phyloP scores from a whole-genome alignment of 306 rosid species.

The Gastrolobium bilobum region DNA sequence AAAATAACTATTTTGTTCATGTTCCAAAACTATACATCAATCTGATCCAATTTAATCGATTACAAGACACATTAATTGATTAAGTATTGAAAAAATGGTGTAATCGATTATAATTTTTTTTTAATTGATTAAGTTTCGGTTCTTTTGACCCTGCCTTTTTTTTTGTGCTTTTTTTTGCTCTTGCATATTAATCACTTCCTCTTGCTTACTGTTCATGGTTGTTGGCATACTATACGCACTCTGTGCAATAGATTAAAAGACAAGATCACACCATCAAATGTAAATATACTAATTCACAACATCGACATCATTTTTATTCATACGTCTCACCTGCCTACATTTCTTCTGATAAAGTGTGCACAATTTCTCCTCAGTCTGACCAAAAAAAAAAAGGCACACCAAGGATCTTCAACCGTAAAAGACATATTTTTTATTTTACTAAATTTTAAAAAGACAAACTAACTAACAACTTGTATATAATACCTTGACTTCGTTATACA shows the following conservation, averaged over 20 bases:
- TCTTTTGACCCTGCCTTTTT: too few relatives aligned
- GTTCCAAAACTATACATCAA: too few relatives aligned
- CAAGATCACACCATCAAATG: not conserved
- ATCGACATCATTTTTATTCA: constrained; percentile 57
- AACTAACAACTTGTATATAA: not conserved
- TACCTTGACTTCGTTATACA: constrained; percentile 88
- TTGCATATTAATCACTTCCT: not conserved
- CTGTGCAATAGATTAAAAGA: not conserved
- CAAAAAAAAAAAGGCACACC: not conserved
- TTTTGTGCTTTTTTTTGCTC: not conserved
- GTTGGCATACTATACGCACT: not conserved
- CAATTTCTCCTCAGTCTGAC: constrained; percentile 79
- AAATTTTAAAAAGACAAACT: not conserved
- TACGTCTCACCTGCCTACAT: constrained; percentile 63
- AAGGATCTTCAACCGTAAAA: not conserved
- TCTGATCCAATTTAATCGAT: too few relatives aligned
- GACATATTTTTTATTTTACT: not conserved
- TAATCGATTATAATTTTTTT: too few relatives aligned
- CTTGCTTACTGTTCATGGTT: not conserved
- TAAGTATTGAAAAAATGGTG: too few relatives aligned
- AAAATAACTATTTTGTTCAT: too few relatives aligned
- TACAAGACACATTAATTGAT: too few relatives aligned
- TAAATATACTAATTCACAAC: not conserved
- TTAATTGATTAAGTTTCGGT: too few relatives aligned
- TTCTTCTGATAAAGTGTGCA: constrained; percentile 73